Base-by-base conservation (phyloP, 2,329 filamentous ascomycete species). In the Colletotrichum liriopes region DNA sequence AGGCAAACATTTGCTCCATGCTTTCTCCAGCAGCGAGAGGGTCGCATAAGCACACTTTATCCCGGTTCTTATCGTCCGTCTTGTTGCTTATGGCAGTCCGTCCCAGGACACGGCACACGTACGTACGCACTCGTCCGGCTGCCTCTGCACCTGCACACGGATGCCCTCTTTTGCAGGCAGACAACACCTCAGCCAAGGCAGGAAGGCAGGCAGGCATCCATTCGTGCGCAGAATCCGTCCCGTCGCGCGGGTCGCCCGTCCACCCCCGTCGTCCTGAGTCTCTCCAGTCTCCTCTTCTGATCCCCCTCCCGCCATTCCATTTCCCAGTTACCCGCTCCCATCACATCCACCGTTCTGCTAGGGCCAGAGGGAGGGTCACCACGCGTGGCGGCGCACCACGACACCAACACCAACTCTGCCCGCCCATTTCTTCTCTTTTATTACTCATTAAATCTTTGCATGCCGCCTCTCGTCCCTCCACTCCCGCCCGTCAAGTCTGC, bases 401-500 rank as follows among this genome's bases (percentile, higher is more conserved):
- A 61, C 65, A 68, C 56, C 60, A 58, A 66, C 55, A 62, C 35
- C 71, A 66, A 39, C 43, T 45, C 67, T 71, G 43, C 54, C 67
- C 58, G 55, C 71, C 71, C 62, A 71, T 66, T 67, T 71, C 67
- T 71, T 71, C 61, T 71, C 67, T 67, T 41, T 71, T 66, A 73
- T 71, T 73, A 71, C 67, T 71, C 62, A 73, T 71, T 63, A 71
- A 62, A 71, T 63, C 71, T 73, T 63, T 67, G 71, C 67, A 71
- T 73, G 67, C 67, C 60, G 67, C 51, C 49, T 71, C 71, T 66
- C 49, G 66, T 71, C 67, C 66, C 71, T 71, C 67, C 71, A 66
- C 71, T 71, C 55, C 59, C 60, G 55, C 61, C 71, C 41, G 37
- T 55, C 71, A 56, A 66, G n/a, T 49, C 56, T 52, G 37, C 56